These are phyloP conservation scores for Rubia balearica DNA, from an alignment of 305 asterid species.

Conservation along the genomic window DNA sequence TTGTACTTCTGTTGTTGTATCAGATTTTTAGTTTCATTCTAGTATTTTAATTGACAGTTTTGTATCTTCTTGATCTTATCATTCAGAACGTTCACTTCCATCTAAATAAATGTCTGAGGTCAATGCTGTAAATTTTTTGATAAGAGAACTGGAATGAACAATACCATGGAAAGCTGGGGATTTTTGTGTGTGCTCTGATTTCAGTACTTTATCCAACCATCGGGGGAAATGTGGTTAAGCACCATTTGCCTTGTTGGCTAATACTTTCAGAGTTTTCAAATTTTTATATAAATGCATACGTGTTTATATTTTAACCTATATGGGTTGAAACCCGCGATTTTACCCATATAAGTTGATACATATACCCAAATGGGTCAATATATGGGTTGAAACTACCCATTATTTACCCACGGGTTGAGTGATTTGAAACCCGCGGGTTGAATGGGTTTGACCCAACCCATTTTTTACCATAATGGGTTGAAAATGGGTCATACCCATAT, in stretches of 20 bases:
- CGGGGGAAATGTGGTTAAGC: not conserved
- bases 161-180: not conserved
- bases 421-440: too few species aligned
- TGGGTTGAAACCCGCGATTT: too few species aligned
- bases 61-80: not conserved
- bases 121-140: not conserved
- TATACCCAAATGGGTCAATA: too few species aligned
- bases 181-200: not conserved
- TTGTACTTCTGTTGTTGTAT: not conserved
- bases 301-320: too few species aligned
- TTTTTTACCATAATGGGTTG: too few species aligned
- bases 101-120: not conserved
- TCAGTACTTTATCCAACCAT: not conserved
- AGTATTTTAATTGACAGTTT: not conserved
- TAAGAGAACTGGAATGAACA: not conserved
- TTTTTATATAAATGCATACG: too few species aligned
- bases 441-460: too few species aligned
- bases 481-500: too few species aligned
- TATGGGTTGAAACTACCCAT: too few species aligned
- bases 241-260: not conserved
- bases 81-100: not conserved
- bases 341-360: too few species aligned
- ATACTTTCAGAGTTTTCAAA: not conserved
- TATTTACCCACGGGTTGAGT: too few species aligned
- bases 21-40: not conserved